Evolutionary conservation across 176 grass and related monocot genomes (phyloP), one percentile per base, ranked within the genome.

Genomic region (Paspalum notatum): DNA sequence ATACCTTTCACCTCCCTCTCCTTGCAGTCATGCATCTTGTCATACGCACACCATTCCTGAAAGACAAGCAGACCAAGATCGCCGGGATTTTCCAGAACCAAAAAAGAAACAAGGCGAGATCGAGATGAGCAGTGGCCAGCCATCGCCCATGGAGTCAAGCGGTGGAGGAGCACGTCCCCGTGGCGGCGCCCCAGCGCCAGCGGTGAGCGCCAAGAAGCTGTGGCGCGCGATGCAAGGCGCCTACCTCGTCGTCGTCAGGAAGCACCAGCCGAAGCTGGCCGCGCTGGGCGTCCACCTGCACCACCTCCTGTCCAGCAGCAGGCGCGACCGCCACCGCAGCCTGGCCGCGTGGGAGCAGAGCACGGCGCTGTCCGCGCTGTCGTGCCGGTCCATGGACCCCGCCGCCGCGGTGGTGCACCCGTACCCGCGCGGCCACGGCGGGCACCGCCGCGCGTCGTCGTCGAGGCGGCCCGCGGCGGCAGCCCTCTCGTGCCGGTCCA

Each of bases 371-470:
- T 71, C 83, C 6, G 45, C 68, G 24, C 52, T 89, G 24, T 87
- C 92, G 12, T 94, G 95, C 80, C 77, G 85, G 27, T 83, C 89
- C 76, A 91, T 94, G 95, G 92, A 98, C 65, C 78, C 73, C 59
- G 83, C 24, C 77, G 81, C 82, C 48, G 82, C 78, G 8, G 75
- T 71, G 46, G 87, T 91, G 45, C 82, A 81, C 87, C 82, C 78
- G 47, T 87, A 92, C 64, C 72, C 74, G 40, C 73, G 72, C 37
- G 54, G 63, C 11, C 42, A 61, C 53, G 15, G 52, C 14, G 32
- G 32, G 32, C 40, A 7, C 10, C 12, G 68, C 40, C 67, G 45
- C 43, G 8, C 6, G 17, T 7, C 54, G 68, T 51, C 68, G 70
- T 73, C 49, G 32, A 22, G 47, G 5, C 5, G 45, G 62, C 51